Conservation (phyloP, 2,329 filamentous ascomycete species). For the Lizonia empirigonia region DNA sequence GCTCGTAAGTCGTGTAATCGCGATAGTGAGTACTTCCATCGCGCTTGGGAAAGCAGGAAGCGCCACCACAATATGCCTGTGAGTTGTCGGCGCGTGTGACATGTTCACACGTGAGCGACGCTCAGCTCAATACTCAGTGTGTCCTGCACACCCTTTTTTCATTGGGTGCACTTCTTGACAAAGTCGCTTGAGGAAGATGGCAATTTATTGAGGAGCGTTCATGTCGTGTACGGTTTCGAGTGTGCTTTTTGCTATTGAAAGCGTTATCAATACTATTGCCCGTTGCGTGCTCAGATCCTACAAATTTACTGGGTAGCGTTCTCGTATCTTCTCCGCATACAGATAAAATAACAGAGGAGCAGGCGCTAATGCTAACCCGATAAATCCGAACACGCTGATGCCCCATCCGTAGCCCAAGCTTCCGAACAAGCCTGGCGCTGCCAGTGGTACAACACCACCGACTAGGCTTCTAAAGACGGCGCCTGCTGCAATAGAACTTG, state of each 20-base stretch:
- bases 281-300: background rate
- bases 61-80: no score
- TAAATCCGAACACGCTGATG: constrained; percentile 56
- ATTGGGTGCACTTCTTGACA: background rate
- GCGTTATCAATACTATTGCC: no score
- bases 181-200: background rate
- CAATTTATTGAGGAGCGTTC: background rate
- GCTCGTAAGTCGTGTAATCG: no score
- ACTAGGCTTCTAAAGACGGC: constrained; percentile 55
- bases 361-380: constrained; percentile 53
- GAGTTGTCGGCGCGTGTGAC: no score
- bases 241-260: background rate
- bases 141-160: no score
- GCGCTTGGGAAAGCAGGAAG: no score
- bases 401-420: constrained; percentile 57
- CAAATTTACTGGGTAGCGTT: constrained; percentile 46
- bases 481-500: constrained; percentile 57
- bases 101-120: no score
- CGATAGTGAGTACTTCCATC: no score
- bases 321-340: constrained; percentile 54
- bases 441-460: constrained; percentile 55
- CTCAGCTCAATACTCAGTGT: no score
- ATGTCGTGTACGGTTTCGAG: background rate
- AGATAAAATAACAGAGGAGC: constrained; percentile 57
- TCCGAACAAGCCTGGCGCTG: constrained; percentile 53